Evolutionary conservation across 345 rosid species (phyloP).

Genomic region (Brassica incana): DNA sequence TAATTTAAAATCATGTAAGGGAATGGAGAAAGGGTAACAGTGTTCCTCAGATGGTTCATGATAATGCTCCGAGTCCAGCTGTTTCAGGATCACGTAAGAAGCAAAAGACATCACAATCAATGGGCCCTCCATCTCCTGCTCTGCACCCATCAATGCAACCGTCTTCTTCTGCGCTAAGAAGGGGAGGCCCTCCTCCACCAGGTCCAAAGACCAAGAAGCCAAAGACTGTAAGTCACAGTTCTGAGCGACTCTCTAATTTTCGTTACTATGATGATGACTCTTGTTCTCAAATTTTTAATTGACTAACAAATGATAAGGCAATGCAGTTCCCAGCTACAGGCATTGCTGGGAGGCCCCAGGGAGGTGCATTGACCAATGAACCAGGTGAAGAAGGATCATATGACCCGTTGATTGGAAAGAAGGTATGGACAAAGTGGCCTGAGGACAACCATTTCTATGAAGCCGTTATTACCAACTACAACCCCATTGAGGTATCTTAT

Average conservation of each 20-base stretch:
- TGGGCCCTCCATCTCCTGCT: constrained; percentile 79
- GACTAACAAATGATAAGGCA: constrained; percentile 44
- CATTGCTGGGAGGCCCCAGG: constrained; percentile 66
- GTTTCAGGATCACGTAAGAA: constrained; percentile 89
- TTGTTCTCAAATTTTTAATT: constrained; percentile 9
- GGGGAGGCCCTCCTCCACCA: constrained; percentile 59
- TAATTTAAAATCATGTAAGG: constrained; percentile 42
- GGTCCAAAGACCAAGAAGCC: constrained; percentile 75
- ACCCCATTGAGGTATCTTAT: constrained; percentile 64
- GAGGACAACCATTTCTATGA: constrained; percentile 86
- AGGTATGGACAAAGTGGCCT: constrained; percentile 99
- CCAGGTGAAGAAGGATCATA: constrained; percentile 61
- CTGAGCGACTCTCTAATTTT: neutral
- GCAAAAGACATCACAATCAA: constrained; percentile 76
- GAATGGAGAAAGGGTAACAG: constrained; percentile 90
- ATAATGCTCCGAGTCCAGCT: constrained; percentile 76
- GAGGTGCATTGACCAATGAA: constrained; percentile 59
- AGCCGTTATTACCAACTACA: constrained; percentile 80
- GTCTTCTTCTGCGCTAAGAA: constrained; percentile 69
- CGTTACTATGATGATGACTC: neutral
- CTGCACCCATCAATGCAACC: constrained; percentile 77
- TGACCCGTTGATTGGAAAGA: constrained; percentile 75
- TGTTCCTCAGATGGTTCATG: constrained; percentile 65
- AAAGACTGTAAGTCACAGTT: constrained; percentile 65
- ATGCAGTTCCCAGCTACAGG: constrained; percentile 70